phyloP scores from a whole-genome alignment of 352 stramenopile genomes.

The Pythium apleroticum region DNA sequence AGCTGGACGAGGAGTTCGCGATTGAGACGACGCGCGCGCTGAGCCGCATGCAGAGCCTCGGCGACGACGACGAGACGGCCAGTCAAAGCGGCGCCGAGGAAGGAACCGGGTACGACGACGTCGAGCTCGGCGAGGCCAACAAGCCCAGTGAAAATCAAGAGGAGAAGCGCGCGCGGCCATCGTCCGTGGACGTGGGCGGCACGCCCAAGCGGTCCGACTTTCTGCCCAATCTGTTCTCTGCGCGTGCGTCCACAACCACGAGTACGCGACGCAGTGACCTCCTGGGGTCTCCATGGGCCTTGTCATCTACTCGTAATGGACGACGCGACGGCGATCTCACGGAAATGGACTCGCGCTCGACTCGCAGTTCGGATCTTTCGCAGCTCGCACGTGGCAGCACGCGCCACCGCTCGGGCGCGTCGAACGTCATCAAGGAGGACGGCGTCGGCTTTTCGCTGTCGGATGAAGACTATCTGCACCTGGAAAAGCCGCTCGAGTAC shows the following conservation, averaged over 20 bases:
- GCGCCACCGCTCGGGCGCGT: slow-evolving; percentile 13
- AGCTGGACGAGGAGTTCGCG: slow-evolving; percentile 42
- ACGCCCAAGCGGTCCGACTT: slow-evolving; percentile 17
- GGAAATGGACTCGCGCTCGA: slow-evolving; percentile 35
- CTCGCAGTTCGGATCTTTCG: slow-evolving; percentile 23
- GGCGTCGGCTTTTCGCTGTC: slow-evolving; percentile 51
- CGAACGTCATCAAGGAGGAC: slow-evolving; percentile 35
- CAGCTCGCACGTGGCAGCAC: slow-evolving; percentile 35
- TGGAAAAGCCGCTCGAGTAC: slow-evolving; percentile 43
- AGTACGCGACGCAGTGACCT: slow-evolving; percentile 39
- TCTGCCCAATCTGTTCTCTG: slow-evolving; percentile 24
- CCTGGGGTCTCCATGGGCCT: slow-evolving; percentile 42
- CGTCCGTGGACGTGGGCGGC: slow-evolving; percentile 4
- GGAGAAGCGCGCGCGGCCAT: slow-evolving; percentile 10
- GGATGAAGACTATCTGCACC: slow-evolving; percentile 70
- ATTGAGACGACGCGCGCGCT: slow-evolving; percentile 45
- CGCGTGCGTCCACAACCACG: not conserved
- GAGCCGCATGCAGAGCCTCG: slow-evolving; percentile 24
- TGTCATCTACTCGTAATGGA: slow-evolving; percentile 7
- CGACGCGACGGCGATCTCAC: slow-evolving; percentile 19
- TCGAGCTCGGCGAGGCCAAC: slow-evolving; percentile 24
- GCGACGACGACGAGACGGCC: slow-evolving; percentile 29
- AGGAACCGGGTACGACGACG: slow-evolving; percentile 22
- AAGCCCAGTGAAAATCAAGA: not conserved
- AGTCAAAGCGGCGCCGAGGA: not conserved